Evolutionary conservation across 495 filamentous ascomycete species (phyloP), one percentile per base, ranked within the genome.

Genomic region (Parmelia sp.): DNA sequence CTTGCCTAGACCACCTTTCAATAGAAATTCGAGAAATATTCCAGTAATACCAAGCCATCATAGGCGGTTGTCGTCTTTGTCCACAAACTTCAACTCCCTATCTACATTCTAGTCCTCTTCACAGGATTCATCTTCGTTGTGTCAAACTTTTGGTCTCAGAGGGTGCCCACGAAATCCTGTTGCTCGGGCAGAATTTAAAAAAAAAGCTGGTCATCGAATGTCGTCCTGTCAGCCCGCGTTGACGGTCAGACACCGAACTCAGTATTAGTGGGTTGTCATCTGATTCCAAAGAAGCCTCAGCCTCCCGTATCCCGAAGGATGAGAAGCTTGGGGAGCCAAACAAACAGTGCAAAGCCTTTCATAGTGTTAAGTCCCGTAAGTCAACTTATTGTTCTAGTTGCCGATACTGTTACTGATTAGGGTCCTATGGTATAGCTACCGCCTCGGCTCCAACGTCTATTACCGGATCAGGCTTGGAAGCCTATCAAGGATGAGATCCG

Each of bases 121-220:
- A 23, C 27, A 4, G 9, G 33, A 35, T 33, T 36, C 15, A 15
- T 42, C 27, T 11, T 27, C 3, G 27, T 40, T 29, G n/a, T 10
- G 35, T 7, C 25, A 17, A 19, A 58, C 23, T 2, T 27, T 58
- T 42, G 4, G 36, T 27, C 12, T 7, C 27, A 23, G 27, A 49
- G 45, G 23, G 45, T 49, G n/a, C 23, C n/a, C 14, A 49, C n/a
- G 23, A 49, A 25, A 25, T 9, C 23, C 45, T 49, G 27, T 23
- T 15, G 23, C 27, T 49, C 45, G 12, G 8, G 45, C 45, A 27
- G 23, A 49, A 3, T 14, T 14, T n/a, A n/a, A n/a, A n/a, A n/a
- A n/a, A n/a, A n/a, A n/a, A n/a, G n/a, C n/a, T 8, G 45, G 45
- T 49, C 23, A 49, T 58, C 57, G 36, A 58, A 25, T 40, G 36